Evolutionary conservation across 805 yeast species (phyloP).

Genomic region (Zygosaccharomyces bailii): DNA sequence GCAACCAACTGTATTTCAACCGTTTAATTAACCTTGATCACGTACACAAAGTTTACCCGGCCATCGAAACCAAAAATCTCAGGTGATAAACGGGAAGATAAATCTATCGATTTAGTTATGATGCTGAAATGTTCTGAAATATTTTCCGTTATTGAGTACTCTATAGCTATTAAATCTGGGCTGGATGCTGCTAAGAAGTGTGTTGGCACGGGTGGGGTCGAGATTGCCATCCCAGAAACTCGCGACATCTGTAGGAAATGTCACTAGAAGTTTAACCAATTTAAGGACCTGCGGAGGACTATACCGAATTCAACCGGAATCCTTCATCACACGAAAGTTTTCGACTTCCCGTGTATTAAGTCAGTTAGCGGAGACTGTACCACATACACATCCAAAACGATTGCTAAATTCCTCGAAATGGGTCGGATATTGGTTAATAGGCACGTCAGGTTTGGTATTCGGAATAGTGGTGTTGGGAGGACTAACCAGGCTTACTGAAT

Average conservation of each 20-base stretch:
- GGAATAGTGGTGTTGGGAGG: slow-evolving; percentile 98
- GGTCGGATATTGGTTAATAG: slow-evolving; percentile 86
- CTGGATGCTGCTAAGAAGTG: slow-evolving; percentile 1
- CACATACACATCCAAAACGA: slow-evolving; percentile 35
- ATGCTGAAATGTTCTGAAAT: too few species aligned
- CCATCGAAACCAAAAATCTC: not conserved
- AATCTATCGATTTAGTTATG: too few species aligned
- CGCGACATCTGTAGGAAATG: not conserved
- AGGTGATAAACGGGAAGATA: not conserved
- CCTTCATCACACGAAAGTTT: slow-evolving; percentile 11
- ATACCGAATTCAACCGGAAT: not conserved
- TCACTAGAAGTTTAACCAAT: not conserved
- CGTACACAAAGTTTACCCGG: too few species aligned
- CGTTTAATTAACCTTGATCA: too few species aligned
- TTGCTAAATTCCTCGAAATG: slow-evolving; percentile 46
- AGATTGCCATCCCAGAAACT: not conserved
- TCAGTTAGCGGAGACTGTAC: slow-evolving; percentile 12
- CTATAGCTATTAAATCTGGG: not conserved
- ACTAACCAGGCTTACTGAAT: slow-evolving; percentile 88
- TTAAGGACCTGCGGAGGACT: not conserved
- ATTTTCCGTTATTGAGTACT: not conserved
- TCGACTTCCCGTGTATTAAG: slow-evolving; percentile 14
- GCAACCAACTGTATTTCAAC: too few species aligned
- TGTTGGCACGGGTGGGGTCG: slow-evolving; percentile 1
- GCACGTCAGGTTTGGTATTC: slow-evolving; percentile 83